A percentile compares a stretch with the other conserved stretches of the same genome.
Evolutionary conservation across 495 filamentous ascomycete species (phyloP).

Genomic region (Aspergillus egyptiacus): DNA sequence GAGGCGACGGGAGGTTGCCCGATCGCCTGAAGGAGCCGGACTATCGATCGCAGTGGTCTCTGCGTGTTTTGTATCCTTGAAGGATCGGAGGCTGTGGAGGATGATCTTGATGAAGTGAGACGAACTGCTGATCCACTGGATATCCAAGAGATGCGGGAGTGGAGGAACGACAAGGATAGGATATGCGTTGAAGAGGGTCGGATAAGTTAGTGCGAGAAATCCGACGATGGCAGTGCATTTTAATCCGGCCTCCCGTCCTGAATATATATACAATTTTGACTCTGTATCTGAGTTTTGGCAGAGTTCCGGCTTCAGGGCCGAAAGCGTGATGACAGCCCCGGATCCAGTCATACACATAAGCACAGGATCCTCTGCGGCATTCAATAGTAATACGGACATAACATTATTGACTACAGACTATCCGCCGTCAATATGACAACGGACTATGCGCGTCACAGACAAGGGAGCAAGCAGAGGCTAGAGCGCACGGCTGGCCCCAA

Average conservation of each 20-base stretch:
- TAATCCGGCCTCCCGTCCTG: not conserved
- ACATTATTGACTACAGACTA: too few species aligned
- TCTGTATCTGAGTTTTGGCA: not conserved
- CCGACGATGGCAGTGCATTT: not conserved
- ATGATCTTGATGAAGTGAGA: too few species aligned
- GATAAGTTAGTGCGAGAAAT: conserved; percentile 1
- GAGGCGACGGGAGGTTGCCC: too few species aligned
- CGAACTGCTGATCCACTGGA: too few species aligned
- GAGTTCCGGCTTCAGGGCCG: conserved; percentile 1
- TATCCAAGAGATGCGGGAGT: not conserved
- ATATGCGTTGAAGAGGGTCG: not conserved
- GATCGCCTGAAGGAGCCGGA: not conserved
- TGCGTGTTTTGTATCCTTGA: too few species aligned
- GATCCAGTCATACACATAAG: not conserved
- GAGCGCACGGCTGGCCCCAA: too few species aligned
- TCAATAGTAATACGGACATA: too few species aligned
- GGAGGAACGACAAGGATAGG: not conserved
- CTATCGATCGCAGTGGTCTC: not conserved
- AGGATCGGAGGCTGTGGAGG: not conserved
- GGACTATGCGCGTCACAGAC: too few species aligned
- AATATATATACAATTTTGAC: not conserved
- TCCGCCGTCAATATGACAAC: too few species aligned
- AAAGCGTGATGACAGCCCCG: conserved; percentile 8
- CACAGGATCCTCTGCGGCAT: too few species aligned
- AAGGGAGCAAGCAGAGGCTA: too few species aligned